These are phyloP conservation scores for Aspergillus cavernicola DNA, from an alignment of 495 filamentous ascomycete genomes.

Conservation along the genomic window DNA sequence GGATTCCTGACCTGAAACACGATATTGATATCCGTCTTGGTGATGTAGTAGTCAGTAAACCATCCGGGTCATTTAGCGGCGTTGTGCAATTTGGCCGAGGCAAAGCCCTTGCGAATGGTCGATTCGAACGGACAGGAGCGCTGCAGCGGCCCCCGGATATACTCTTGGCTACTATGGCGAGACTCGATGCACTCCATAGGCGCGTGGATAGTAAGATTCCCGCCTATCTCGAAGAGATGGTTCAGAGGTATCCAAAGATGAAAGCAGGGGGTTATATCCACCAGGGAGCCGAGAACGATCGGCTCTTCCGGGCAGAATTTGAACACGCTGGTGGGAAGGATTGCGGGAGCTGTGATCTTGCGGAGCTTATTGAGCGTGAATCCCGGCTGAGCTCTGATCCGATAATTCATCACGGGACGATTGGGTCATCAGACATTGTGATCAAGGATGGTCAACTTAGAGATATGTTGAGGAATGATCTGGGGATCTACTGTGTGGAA, in stretches of 20 bases:
- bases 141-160: not conserved
- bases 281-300: too few relatives aligned
- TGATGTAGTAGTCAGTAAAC: constrained; percentile 5
- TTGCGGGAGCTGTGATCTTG: too few relatives aligned
- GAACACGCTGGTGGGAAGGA: too few relatives aligned
- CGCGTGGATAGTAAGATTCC: too few relatives aligned
- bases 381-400: too few relatives aligned
- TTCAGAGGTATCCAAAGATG: too few relatives aligned
- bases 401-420: too few relatives aligned
- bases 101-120: not conserved
- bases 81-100: constrained; percentile 8
- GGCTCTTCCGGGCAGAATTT: too few relatives aligned
- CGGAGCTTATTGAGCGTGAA: too few relatives aligned
- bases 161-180: not conserved
- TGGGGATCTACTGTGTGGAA: not conserved
- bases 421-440: not conserved
- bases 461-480: not conserved
- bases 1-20: not conserved
- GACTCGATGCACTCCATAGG: too few relatives aligned
- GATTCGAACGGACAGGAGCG: not conserved
- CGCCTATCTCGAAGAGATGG: too few relatives aligned
- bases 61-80: not conserved
- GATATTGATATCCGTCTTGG: not conserved
- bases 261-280: too few relatives aligned
- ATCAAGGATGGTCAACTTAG: not conserved